Percentiles rank a stretch among this genome's conserved stretches.
Conservation (phyloP, 31 red algal genomes). For the Bonnemaisonia californica region DNA sequence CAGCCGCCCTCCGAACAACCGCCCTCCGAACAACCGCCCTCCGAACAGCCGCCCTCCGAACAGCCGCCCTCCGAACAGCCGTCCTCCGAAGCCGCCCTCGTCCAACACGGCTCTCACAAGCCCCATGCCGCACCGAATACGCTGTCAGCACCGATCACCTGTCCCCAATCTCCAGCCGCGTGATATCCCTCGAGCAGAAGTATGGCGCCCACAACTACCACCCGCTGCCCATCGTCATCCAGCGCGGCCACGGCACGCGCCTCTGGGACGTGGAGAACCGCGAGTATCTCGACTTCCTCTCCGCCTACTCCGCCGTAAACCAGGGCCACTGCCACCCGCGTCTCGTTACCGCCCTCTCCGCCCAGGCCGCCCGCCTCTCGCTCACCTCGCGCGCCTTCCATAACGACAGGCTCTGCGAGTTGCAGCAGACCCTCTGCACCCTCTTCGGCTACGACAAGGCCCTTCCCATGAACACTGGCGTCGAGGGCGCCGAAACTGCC, state of each 20-base stretch:
- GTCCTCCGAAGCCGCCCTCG: too few relatives aligned
- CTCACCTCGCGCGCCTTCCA: conserved; percentile 98
- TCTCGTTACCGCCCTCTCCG: conserved; percentile 77
- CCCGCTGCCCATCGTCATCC: conserved; percentile 92
- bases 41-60: too few relatives aligned
- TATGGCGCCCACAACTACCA: conserved; percentile 95
- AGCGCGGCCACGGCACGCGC: conserved; percentile 76
- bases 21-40: too few relatives aligned
- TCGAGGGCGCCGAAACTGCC: conserved; percentile 95
- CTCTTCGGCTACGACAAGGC: conserved; percentile 86
- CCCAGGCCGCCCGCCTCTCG: conserved; percentile 83
- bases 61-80: too few relatives aligned
- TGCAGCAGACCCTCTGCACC: conserved; percentile 66
- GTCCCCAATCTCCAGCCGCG: conserved; percentile 20
- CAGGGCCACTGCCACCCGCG: conserved; percentile 98
- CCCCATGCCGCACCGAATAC: background rate
- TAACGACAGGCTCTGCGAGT: conserved; percentile 83
- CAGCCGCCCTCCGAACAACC: too few relatives aligned
- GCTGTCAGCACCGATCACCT: background rate
- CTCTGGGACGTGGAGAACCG: conserved; percentile 94
- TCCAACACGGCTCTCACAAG: too few relatives aligned
- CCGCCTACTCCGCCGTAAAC: conserved; percentile 97
- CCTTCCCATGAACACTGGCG: conserved; percentile 97
- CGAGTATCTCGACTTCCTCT: conserved; percentile 86
- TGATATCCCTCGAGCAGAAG: conserved; percentile 70